These are phyloP conservation scores for Penicillium olsonii DNA, from an alignment of 2,329 filamentous ascomycete species.

Conservation along the genomic window DNA sequence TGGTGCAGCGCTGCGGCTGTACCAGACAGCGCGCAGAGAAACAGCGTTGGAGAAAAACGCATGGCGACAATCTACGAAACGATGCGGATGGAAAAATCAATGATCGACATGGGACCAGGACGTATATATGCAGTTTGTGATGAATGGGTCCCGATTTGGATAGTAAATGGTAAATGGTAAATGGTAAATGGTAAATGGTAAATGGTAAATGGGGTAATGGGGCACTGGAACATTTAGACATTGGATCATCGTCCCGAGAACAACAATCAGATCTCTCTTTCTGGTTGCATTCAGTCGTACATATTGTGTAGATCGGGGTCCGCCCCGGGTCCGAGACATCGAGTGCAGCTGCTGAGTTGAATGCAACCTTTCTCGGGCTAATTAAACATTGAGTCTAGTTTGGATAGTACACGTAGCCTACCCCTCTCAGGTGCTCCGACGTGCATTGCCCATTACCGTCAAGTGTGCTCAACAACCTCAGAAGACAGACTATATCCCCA, in stretches of 20 bases:
- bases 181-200: not conserved
- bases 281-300: slow-evolving; percentile 10
- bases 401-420: not conserved
- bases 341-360: too few relatives aligned
- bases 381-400: not conserved
- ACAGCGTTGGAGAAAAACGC: slow-evolving; percentile 4
- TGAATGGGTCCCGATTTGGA: not conserved
- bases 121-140: slow-evolving; percentile 10
- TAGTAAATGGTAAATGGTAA: not conserved
- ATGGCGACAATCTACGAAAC: slow-evolving; percentile 4
- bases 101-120: not conserved
- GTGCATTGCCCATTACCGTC: too few relatives aligned
- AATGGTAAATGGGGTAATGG: too few relatives aligned
- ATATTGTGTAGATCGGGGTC: not conserved
- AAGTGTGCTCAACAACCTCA: too few relatives aligned
- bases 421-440: not conserved
- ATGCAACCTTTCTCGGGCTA: slow-evolving; percentile 1
- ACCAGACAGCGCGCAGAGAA: slow-evolving; percentile 13
- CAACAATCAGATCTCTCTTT: slow-evolving; percentile 18
- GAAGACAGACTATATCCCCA: too few relatives aligned
- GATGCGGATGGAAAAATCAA: not conserved
- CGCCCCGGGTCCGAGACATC: slow-evolving; percentile 18
- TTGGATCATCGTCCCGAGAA: slow-evolving; percentile 6
- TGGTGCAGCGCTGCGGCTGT: not conserved
- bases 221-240: not conserved